Conservation (phyloP, 31 red algal genomes). For the Odonthalia washingtoniensis region DNA sequence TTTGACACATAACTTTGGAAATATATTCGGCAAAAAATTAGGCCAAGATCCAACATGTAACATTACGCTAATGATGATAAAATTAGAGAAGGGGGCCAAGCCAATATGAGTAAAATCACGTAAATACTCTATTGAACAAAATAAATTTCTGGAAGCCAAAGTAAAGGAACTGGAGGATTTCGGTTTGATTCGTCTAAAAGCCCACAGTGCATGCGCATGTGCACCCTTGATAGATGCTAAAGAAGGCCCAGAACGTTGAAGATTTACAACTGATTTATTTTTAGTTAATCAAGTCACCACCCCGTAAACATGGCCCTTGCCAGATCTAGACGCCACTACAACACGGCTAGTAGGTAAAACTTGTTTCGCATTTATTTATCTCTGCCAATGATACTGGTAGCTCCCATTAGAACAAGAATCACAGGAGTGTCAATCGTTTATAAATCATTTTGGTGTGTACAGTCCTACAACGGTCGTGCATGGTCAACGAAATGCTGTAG, state of each 20-base stretch:
- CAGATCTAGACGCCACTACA: neutral
- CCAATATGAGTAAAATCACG: neutral
- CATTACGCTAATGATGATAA: neutral
- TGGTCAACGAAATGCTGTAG: conserved; percentile 14
- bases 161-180: neutral
- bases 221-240: neutral
- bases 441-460: conserved; percentile 13
- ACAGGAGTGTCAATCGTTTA: conserved; percentile 31
- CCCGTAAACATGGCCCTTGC: neutral
- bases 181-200: neutral
- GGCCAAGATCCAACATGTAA: neutral
- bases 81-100: no score
- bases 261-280: neutral
- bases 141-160: neutral
- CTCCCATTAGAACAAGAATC: neutral
- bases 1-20: neutral
- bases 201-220: neutral
- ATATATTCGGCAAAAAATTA: conserved; percentile 14
- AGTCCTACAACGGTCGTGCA: neutral
- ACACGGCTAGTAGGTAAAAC: neutral
- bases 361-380: neutral
- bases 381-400: neutral
- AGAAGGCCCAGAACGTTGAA: neutral
- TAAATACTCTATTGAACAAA: conserved; percentile 19
- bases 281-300: neutral